Evolutionary conservation across 2,329 filamentous ascomycete species (phyloP), one percentile per base, ranked within the genome.

Genomic region (Aspergillus versicolor): DNA sequence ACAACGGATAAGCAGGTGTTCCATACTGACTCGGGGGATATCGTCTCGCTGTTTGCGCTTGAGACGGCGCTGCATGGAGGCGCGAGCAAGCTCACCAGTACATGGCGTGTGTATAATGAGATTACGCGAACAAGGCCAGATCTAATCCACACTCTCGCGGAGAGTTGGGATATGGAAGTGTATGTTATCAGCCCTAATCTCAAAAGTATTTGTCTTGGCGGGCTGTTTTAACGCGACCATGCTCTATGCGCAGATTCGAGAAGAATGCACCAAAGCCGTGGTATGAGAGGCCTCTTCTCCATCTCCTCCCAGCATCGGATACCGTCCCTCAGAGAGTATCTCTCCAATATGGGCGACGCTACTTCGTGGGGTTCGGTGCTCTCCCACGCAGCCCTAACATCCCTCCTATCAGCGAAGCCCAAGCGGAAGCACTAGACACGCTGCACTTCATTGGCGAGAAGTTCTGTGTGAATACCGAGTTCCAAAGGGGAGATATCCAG

Each of bases 321-420:
- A 69, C 67, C 1, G 66, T 68, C 0, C 81, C 83, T 0, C 81
- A 87, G 63, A 77, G 83, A 1, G 68, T 88, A 1, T 70, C 84
- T 7, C 78, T 88, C 30, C 84, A 88, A 60, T 88, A 87, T 61
- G 82, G 81, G 0, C 80, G 85, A 3, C 78, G 85, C 1, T 75
- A 73, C 37, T 86, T 87, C 61, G 84, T 84, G 0, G 81, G 80
- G 3, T 82, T 75, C 52, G 67, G 70, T 48, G 73, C 71, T 0
- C 70, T 77, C 5, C 77, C 77, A 0, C 72, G 79, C 17, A 77
- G 74, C 0, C 50, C 68, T 0, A 52, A 70, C 21, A 77, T 82
- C 12, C 79, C 81, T 3, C 73, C 79, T 2, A 80, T 82, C 43
- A 37, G 12, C 34, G 34, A 37, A 37, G 34, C 34, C 13, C 80